phyloP scores from a whole-genome alignment of 1,139 yeast genomes.

The Diutina neorugosa region DNA sequence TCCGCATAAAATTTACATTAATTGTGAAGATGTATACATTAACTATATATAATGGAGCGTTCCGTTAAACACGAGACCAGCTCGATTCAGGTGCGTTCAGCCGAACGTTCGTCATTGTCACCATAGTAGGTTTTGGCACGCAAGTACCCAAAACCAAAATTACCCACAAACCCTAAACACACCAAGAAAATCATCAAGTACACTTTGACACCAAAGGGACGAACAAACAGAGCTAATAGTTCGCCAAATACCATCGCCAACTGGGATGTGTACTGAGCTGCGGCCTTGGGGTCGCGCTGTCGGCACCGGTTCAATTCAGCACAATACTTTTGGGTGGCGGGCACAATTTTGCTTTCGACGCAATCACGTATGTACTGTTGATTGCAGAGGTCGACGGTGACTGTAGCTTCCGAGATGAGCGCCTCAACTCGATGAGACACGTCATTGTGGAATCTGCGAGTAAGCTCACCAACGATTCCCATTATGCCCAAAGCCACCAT shows the following conservation, averaged over 20 bases:
- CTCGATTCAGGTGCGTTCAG: background rate
- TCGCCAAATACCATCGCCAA: conserved; percentile 56
- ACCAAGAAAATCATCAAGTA: conserved; percentile 20
- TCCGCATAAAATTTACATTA: background rate
- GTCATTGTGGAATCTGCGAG: conserved; percentile 39
- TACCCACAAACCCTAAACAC: conserved; percentile 22
- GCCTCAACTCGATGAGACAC: conserved; percentile 34
- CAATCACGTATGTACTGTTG: conserved; percentile 39
- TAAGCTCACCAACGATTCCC: conserved; percentile 28
- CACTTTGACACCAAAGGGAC: conserved; percentile 51
- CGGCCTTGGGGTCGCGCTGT: background rate
- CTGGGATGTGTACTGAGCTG: conserved; percentile 12
- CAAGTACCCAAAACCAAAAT: conserved; percentile 32
- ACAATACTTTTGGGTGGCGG: conserved; percentile 37
- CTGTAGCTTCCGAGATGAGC: conserved; percentile 22
- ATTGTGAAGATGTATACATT: no score
- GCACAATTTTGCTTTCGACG: conserved; percentile 38
- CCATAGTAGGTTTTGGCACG: conserved; percentile 36
- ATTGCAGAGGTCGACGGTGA: conserved; percentile 37
- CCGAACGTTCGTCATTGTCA: background rate
- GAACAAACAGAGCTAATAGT: conserved; percentile 49
- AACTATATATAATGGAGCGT: background rate
- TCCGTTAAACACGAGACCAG: background rate
- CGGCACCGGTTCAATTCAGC: conserved; percentile 11
- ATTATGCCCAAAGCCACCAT: conserved; percentile 30